Base-by-base conservation (phyloP, 1,284 basidiomycete genomes). In the Neonothopanus nambi region DNA sequence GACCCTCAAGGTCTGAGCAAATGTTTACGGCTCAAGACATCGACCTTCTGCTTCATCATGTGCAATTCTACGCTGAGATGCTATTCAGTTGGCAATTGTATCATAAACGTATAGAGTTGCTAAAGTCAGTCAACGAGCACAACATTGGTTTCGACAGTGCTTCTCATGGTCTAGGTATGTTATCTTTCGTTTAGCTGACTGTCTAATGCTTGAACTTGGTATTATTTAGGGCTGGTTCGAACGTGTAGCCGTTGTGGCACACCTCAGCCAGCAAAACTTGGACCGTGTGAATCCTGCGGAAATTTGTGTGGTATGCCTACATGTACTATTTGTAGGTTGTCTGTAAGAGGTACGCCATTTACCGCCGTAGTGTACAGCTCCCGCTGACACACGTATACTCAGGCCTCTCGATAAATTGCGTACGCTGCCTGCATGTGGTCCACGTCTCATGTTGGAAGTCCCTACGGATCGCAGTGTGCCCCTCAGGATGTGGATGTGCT, bases 311-410 rank as follows among this genome's bases (percentile, higher is more conserved):
- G 66, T 11, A 72, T 74, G 61, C 76, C 85, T 0, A 67, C 70
- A 1, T 93, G 91, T 64, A 80, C 86, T 0, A 78, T 91, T 30
- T 93, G 91, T 67, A 79, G 90, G 38, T 74, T 92, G 17, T 87
- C 90, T 3, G 83, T 91, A 54, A 89, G 84, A 79, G 90, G 91
- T 85, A 59, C 41, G 78, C 68, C 28, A 33, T 38, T 40, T 30
- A 26, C 11, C 24, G 15, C 48, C 44, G 20, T 48, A 2, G 4
- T 9, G 15, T 11, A 21, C 17, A 23, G 17, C 46, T 39, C 13
- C 48, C 21, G 1, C 48, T 36, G 45, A 40, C 37, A 56, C 21
- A 15, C 20, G 28, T 47, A 33, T 42, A 17, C 40, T 9, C 57
- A 90, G 89, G 89, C 30, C 75, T 91, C n/a, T 85, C 89, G 2